phyloP scores from a whole-genome alignment of 495 filamentous ascomycete genomes.

The Xylaria bambusicola region DNA sequence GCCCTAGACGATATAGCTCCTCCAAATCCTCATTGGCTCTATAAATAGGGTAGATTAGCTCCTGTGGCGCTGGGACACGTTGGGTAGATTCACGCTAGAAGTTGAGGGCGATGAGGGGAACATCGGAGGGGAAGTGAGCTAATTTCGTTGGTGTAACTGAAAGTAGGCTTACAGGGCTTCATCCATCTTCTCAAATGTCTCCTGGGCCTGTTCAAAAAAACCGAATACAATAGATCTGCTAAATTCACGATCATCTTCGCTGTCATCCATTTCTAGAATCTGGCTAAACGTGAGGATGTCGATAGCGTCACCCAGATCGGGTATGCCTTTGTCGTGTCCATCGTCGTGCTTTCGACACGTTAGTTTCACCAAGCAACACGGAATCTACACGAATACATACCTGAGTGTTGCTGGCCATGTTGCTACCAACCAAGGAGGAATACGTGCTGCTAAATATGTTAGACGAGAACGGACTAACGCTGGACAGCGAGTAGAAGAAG shows the following conservation, averaged over 20 bases:
- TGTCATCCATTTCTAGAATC: conserved; percentile 96
- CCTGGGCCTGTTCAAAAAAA: conserved; percentile 89
- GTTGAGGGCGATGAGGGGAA: conserved; percentile 5
- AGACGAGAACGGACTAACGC: background rate
- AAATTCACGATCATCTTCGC: conserved; percentile 73
- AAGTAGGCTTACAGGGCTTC: conserved; percentile 66
- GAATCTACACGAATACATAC: conserved; percentile 21
- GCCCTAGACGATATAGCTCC: conserved; percentile 78
- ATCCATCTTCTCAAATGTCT: conserved; percentile 87
- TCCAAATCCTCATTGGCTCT: conserved; percentile 67
- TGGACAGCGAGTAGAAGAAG: conserved; percentile 2
- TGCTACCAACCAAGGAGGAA: background rate
- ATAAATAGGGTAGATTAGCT: conserved; percentile 23
- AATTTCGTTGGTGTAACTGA: conserved; percentile 3
- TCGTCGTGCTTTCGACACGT: conserved; percentile 27
- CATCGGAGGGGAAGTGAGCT: background rate
- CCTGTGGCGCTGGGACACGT: background rate
- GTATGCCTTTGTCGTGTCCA: conserved; percentile 29
- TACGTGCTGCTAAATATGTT: conserved; percentile 8
- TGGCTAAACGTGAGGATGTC: conserved; percentile 84
- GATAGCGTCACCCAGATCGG: conserved; percentile 66
- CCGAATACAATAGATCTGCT: conserved; percentile 83
- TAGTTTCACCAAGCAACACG: background rate
- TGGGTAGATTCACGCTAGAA: background rate
- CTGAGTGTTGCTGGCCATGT: conserved; percentile 33